Evolutionary conservation across 2,329 filamentous ascomycete species (phyloP), one percentile per base, ranked within the genome.

Genomic region (Penicillium hesseltinei): DNA sequence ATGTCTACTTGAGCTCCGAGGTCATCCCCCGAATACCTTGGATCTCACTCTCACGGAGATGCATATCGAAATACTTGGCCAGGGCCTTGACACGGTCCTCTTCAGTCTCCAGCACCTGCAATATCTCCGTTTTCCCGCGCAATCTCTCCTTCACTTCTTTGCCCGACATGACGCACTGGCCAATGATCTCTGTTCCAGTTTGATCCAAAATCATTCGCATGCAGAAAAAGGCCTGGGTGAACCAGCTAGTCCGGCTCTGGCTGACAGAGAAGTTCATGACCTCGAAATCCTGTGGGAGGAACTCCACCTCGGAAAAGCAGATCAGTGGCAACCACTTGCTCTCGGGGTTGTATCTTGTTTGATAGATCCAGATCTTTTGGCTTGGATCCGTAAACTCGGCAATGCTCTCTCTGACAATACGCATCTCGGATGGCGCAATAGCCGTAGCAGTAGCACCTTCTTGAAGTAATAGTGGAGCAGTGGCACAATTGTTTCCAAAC

Each of bases 281-380:
- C 36, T 78, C 79, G 65, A 85, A 89, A 71, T 90, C 87, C 43
- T 76, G 71, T 4, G 79, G 80, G 35, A 84, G 69, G 70, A 88
- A 89, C 70, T 89, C 87, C 17, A 81, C 76, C 59, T 88, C 84
- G 2, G 81, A 80, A 70, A 91, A 92, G 59, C 81, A 83, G 70
- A 90, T 90, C 47, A 80, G 82, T 1, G 82, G 76, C 23, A 80
- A 76, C 84, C 87, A 92, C 2, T 77, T 75, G 46, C 72, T 75
- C 0, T 80, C 73, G 0, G 68, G 43, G 5, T 73, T 71, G 59
- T 83, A 80, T 29, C 82, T 79, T 62, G 83, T 82, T 70, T 88
- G 81, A 66, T 87, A 88, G 56, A 88, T 79, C 87, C 86, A 89
- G 55, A 83, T 71, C 57, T 80, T 81, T 35, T 78, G 76, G 27